Base-by-base conservation (phyloP, 163 green algal genomes). In the Volvox carteri region DNA sequence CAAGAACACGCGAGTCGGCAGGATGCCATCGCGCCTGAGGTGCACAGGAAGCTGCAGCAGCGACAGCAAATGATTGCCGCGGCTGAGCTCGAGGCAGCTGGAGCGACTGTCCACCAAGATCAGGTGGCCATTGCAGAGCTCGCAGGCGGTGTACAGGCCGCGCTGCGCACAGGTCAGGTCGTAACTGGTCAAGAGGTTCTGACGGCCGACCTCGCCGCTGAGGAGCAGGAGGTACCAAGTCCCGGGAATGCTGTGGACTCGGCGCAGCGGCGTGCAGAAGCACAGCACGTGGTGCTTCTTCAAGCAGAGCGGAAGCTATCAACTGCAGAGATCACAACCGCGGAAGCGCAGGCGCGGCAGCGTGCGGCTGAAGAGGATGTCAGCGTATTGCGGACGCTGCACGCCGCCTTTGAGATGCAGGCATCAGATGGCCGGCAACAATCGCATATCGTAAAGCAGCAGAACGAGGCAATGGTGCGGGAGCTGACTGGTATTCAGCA, bases 251-350 rank as follows among this genome's bases (percentile, higher is more conserved):
- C 16, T 92, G 1, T 97, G 96, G 91, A 99, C 98, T 80, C 94
- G 94, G 93, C 99, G 97, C 78, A 99, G 97, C 80, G 98, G 87
- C 91, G 99, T 99, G 33, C 96, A 98, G 19, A 99, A 85, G 30
- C 28, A 5, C 76, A 35, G 30, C 48, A 85, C 33, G 56, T 28
- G 9, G 78, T 58, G 25, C 54, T 50, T 11, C 25, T 18, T 39
- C 25, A 39, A 4, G 42, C 58, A 1, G 58, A 77, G 28, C 39
- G 33, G 41, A 56, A 50, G n/a, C 23, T 54, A 41, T 37, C 41
- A 19, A n/a, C 39, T 16, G 58, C 39, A 1, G 39, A 62, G 16
- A 41, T 9, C 28, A 39, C 58, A 7, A 12, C 35, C 0, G 39
- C 37, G 25, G 25, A 73, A 58, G 58, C 56, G 3, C 21, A 18